Evolutionary conservation across 345 rosid genomes (phyloP).

Genomic region (Triadica sebifera): DNA sequence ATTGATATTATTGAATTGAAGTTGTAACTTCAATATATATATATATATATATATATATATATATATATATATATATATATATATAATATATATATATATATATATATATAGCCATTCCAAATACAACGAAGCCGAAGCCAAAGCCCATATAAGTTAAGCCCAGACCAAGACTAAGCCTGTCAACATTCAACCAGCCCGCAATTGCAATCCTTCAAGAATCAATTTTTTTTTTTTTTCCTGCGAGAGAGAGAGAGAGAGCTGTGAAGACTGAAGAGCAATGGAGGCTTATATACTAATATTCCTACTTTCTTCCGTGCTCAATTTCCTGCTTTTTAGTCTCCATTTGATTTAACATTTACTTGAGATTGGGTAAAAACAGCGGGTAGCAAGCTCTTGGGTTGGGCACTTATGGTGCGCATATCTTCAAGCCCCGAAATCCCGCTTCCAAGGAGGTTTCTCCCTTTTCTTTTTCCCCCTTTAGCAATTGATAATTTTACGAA

Average conservation of each 20-base stretch:
- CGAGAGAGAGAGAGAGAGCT: neutral
- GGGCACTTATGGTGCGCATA: conserved; percentile 88
- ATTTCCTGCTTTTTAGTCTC: neutral
- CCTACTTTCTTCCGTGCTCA: neutral
- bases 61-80: too few species aligned
- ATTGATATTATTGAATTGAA: too few species aligned
- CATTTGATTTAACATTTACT: neutral
- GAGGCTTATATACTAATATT: conserved; percentile 29
- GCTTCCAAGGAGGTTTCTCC: conserved; percentile 62
- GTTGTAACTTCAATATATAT: too few species aligned
- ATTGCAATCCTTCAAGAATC: too few species aligned
- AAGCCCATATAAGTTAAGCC: too few species aligned
- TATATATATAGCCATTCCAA: too few species aligned
- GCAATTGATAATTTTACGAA: neutral
- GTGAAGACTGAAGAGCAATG: conserved; percentile 37
- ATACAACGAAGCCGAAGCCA: too few species aligned
- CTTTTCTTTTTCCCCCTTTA: neutral
- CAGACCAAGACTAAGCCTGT: too few species aligned
- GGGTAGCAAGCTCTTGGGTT: conserved; percentile 83
- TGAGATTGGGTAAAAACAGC: conserved; percentile 31
- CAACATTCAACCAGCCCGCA: too few species aligned
- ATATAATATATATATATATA: too few species aligned
- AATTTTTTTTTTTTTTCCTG: too few species aligned
- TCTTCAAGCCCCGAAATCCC: conserved; percentile 75
- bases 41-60: too few species aligned